Base-by-base conservation (phyloP, 2,329 filamentous ascomycete species). In the Colletotrichum sp. region DNA sequence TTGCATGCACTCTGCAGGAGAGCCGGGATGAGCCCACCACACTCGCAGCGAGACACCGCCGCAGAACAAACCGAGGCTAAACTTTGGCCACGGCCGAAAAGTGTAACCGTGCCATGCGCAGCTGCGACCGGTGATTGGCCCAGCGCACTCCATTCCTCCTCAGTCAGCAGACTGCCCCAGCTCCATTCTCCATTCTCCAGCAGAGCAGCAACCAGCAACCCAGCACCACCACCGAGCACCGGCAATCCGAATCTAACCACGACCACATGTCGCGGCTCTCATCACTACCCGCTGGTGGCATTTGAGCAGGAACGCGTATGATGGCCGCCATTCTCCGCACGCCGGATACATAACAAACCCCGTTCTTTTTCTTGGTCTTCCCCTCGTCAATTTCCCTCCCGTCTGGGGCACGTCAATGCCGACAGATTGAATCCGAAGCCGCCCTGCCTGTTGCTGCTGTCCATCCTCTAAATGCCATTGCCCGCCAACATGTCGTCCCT, bases 401-500 rank as follows among this genome's bases (percentile, higher is more conserved):
- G 64, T 55, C 67, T 72, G 68, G 73, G 61, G 36, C 71, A 62
- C 52, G 66, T 76, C 74, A 74, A 76, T 76, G 74, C 74, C 70
- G 73, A 73, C 73, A 58, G 64, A 65, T 69, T 76, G 73, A 76
- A 30, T 26, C 61, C 56, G 56, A 60, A n/a, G 43, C 43, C 43
- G 43, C 34, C 34, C 70, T 48, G 58, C 30, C 58, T 61, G 36
- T 38, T 38, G 28, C 61, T 66, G 71, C 52, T 60, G 26, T 43
- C 16, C 52, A 36, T 66, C 28, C 43, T 74, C 74, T 55, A 69
- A 73, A 69, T 69, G 58, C 36, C 70, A 73, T 65, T 69, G 58
- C 36, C 70, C 34, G 66, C 66, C 76, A 78, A 77, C 79, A 89
- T 89, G 88, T 84, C 88, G 73, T 85, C 86, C 77, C 60, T 75